Evolutionary conservation across 352 stramenopile species (phyloP).

Genomic region (Sclerospora graminicola): DNA sequence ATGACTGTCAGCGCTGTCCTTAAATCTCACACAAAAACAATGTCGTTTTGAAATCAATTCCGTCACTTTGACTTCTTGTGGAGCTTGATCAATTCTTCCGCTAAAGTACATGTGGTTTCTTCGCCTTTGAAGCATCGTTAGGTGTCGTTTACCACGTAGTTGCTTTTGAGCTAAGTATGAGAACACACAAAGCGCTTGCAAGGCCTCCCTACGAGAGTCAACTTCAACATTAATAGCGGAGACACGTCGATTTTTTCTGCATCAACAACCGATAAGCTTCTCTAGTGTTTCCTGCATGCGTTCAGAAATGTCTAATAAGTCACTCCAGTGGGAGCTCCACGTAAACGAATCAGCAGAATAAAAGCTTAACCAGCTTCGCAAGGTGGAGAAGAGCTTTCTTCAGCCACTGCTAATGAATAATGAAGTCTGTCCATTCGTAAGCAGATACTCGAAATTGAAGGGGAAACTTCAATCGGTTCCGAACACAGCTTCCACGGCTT

Average conservation of each 20-base stretch:
- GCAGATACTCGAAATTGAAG: slow-evolving; percentile 44
- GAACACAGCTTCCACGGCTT: slow-evolving; percentile 31
- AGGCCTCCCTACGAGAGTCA: slow-evolving; percentile 47
- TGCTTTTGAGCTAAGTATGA: slow-evolving; percentile 64
- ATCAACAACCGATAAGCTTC: slow-evolving; percentile 48
- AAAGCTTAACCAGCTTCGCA: slow-evolving; percentile 12
- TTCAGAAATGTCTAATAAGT: slow-evolving; percentile 57
- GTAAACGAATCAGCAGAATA: neutral
- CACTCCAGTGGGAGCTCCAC: slow-evolving; percentile 29
- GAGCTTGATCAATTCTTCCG: slow-evolving; percentile 56
- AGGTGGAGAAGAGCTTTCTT: slow-evolving; percentile 50
- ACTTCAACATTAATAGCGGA: slow-evolving; percentile 59
- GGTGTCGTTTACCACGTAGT: slow-evolving; percentile 11
- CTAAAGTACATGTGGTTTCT: slow-evolving; percentile 34
- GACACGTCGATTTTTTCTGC: slow-evolving; percentile 76
- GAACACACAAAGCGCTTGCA: slow-evolving; percentile 76
- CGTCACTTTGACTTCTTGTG: slow-evolving; percentile 43
- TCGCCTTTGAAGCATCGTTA: neutral
- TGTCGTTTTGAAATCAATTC: slow-evolving; percentile 55
- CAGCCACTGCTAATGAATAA: slow-evolving; percentile 75
- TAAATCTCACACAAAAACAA: slow-evolving; percentile 65
- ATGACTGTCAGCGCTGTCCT: slow-evolving; percentile 38
- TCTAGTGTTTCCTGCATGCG: slow-evolving; percentile 64
- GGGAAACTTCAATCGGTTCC: slow-evolving; percentile 67
- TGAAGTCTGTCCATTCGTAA: slow-evolving; percentile 73